These are phyloP conservation scores for Monilinia fructicola DNA, from an alignment of 2,329 filamentous ascomycete species.

Conservation along the genomic window DNA sequence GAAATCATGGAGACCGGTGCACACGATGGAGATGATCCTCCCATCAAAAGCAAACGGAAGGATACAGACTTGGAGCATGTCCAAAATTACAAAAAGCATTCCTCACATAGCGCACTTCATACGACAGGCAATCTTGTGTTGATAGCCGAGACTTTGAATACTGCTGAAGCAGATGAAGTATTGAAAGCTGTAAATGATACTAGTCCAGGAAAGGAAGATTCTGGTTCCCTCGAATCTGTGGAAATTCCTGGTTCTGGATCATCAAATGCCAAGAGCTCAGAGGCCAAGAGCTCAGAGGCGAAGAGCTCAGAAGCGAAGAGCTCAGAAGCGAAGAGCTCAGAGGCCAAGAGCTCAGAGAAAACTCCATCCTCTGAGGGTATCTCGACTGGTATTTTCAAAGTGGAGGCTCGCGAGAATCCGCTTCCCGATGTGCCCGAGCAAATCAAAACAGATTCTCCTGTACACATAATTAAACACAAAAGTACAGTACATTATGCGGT, in stretches of 20 bases:
- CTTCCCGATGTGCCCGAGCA: neutral
- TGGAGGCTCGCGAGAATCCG: neutral
- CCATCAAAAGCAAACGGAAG: neutral
- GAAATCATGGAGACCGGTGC: conserved; percentile 30
- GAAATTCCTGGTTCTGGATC: conserved; percentile 7
- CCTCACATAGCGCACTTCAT: neutral
- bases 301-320: neutral
- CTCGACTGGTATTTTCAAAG: conserved; percentile 9
- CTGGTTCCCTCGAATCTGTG: neutral
- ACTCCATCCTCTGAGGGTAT: conserved; percentile 30
- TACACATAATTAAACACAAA: neutral
- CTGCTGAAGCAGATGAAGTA: conserved; percentile 27
- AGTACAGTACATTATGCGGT: neutral
- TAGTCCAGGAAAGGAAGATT: conserved; percentile 2
- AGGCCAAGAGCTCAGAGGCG: neutral
- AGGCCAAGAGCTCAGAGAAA: conserved; percentile 22
- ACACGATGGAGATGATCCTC: conserved; percentile 26
- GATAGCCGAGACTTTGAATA: conserved; percentile 25
- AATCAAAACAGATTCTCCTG: neutral
- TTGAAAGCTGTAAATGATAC: conserved; percentile 17
- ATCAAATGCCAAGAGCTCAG: neutral
- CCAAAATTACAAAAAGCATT: neutral
- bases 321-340: neutral
- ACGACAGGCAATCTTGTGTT: conserved; percentile 25
- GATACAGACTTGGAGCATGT: conserved; percentile 8